phyloP scores from a whole-genome alignment of 441 rosid genomes.

The Adansonia madagascariensis region DNA sequence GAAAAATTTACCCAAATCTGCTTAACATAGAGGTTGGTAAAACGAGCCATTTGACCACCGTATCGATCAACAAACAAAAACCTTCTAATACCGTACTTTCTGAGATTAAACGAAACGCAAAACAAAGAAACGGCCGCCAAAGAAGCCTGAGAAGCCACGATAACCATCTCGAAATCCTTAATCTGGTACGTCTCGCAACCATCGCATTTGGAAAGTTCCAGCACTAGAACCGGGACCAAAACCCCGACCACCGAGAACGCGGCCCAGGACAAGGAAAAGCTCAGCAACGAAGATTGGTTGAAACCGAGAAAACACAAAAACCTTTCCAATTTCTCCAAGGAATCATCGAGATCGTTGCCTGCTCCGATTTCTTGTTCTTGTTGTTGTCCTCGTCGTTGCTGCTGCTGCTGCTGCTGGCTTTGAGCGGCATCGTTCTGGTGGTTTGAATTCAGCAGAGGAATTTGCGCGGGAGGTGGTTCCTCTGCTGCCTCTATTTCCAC shows the following conservation, averaged over 20 bases:
- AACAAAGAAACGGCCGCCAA: constrained; percentile 73
- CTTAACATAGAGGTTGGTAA: constrained; percentile 51
- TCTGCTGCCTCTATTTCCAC: constrained; percentile 7
- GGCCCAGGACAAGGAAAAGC: constrained; percentile 61
- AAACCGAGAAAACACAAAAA: constrained; percentile 69
- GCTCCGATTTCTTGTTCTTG: background rate
- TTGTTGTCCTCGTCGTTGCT: background rate
- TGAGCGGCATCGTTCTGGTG: constrained; percentile 19
- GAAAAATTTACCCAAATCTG: constrained; percentile 56
- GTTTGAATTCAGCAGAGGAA: constrained; percentile 45
- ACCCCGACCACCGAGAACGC: constrained; percentile 58
- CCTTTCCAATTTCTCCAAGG: constrained; percentile 45
- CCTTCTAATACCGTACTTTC: constrained; percentile 73
- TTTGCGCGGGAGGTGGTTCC: constrained; percentile 37
- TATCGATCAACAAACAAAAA: constrained; percentile 82
- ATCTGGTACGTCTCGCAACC: constrained; percentile 60
- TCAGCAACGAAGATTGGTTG: constrained; percentile 48
- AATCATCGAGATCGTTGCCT: constrained; percentile 43
- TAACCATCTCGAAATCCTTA: constrained; percentile 63
- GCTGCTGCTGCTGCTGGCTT: background rate
- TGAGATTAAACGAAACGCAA: constrained; percentile 73
- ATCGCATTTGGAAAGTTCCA: constrained; percentile 60
- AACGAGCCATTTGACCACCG: constrained; percentile 56
- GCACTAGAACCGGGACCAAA: constrained; percentile 52
- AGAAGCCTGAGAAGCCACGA: constrained; percentile 66